These are phyloP conservation scores for Tetrapisispora namnaoensis DNA, from an alignment of 805 yeast genomes.

Conservation along the genomic window DNA sequence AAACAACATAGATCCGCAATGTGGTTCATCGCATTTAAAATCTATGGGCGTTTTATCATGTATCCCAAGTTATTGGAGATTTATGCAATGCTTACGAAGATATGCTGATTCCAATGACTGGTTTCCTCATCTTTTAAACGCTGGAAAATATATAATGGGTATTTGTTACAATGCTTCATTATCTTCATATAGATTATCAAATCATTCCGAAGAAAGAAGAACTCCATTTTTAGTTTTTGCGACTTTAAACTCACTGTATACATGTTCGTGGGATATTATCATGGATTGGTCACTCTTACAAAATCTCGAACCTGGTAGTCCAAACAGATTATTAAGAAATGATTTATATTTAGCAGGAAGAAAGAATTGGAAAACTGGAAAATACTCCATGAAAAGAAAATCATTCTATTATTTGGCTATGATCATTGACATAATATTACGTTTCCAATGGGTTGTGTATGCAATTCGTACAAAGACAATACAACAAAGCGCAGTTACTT, in stretches of 20 bases:
- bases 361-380: constrained; percentile 28
- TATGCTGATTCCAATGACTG: constrained; percentile 87
- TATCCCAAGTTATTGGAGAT: constrained; percentile 84
- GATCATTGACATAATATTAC: constrained; percentile 56
- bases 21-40: constrained; percentile 74
- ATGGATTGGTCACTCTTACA: constrained; percentile 96
- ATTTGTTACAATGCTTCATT: constrained; percentile 60
- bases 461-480: constrained; percentile 65
- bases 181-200: constrained; percentile 57
- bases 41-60: constrained; percentile 76
- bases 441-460: constrained; percentile 91
- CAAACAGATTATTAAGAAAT: constrained; percentile 55
- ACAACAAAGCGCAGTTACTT: constrained; percentile 80
- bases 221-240: constrained; percentile 68
- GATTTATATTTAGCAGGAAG: constrained; percentile 53
- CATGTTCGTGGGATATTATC: constrained; percentile 77
- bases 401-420: constrained; percentile 67
- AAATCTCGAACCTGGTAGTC: constrained; percentile 20
- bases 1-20: constrained; percentile 40
- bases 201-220: constrained; percentile 29
- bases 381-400: constrained; percentile 19
- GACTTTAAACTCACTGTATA: constrained; percentile 54
- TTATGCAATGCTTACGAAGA: constrained; percentile 84
- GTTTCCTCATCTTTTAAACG: constrained; percentile 93
- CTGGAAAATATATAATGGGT: constrained; percentile 62